Evolutionary conservation across 2,329 filamentous ascomycete species (phyloP).

Genomic region (Paecilomyces formosus): DNA sequence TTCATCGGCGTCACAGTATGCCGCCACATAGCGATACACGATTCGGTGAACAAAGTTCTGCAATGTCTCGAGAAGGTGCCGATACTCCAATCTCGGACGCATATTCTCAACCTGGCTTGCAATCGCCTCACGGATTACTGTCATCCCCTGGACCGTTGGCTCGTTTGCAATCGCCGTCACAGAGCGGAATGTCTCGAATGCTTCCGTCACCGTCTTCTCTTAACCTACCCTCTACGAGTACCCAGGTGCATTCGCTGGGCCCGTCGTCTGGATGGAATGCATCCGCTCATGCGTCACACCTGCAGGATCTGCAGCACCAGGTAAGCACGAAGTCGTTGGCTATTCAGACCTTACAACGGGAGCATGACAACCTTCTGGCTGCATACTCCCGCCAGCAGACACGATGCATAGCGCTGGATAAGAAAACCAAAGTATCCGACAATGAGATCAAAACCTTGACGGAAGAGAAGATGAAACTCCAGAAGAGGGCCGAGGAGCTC

Average conservation of each 20-base stretch:
- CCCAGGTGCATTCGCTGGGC: neutral
- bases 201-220: constrained; percentile 15
- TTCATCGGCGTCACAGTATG: neutral
- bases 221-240: constrained; percentile 7
- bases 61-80: neutral
- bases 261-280: neutral
- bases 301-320: constrained; percentile 48
- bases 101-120: neutral
- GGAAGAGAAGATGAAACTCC: constrained; percentile 44
- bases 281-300: constrained; percentile 27
- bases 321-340: constrained; percentile 47
- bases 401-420: constrained; percentile 44
- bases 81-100: neutral
- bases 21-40: neutral
- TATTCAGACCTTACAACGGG: constrained; percentile 46
- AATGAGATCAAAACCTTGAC: constrained; percentile 46
- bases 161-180: constrained; percentile 9
- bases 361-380: constrained; percentile 46
- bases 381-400: constrained; percentile 45
- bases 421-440: constrained; percentile 45
- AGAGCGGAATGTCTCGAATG: constrained; percentile 10
- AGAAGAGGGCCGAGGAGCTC: constrained; percentile 39
- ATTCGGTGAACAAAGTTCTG: neutral
- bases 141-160: neutral
- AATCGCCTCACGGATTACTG: neutral